A percentile compares a stretch with the other conserved stretches of the same genome.
phyloP scores from a whole-genome alignment of 257 asterid genomes.

The Petrea volubilis region DNA sequence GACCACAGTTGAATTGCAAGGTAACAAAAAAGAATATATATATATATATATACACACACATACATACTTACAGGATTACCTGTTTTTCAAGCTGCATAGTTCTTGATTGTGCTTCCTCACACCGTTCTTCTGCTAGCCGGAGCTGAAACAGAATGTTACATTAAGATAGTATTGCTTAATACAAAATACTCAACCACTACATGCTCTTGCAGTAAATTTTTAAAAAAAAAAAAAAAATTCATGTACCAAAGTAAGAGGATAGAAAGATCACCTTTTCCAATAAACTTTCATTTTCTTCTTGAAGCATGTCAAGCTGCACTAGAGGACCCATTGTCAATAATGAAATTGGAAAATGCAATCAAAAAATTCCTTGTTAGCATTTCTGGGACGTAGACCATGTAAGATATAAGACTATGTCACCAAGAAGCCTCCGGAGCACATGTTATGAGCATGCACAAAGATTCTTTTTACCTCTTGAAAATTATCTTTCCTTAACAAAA shows the following conservation, averaged over 20 bases:
- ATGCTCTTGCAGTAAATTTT: background rate
- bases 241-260: conserved; percentile 14
- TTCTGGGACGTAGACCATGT: background rate
- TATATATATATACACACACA: too few relatives aligned
- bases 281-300: conserved; percentile 91
- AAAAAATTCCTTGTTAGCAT: conserved; percentile 6
- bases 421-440: conserved; percentile 4
- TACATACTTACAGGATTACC: conserved; percentile 40
- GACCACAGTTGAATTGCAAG: background rate
- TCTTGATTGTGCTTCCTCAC: conserved; percentile 93
- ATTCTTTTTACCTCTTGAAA: too few relatives aligned
- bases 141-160: conserved; percentile 59
- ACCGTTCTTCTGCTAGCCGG: conserved; percentile 82
- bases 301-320: conserved; percentile 96
- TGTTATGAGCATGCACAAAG: background rate
- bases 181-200: background rate
- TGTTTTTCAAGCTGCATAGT: conserved; percentile 89
- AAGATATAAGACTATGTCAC: background rate
- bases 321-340: conserved; percentile 21
- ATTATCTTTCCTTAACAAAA: too few relatives aligned
- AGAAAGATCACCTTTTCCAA: conserved; percentile 69
- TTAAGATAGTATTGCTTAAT: conserved; percentile 21
- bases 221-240: background rate
- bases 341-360: conserved; percentile 17
- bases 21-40: background rate